phyloP scores from a whole-genome alignment of 805 yeast genomes.

The Cyberlindnera mycetangii region DNA sequence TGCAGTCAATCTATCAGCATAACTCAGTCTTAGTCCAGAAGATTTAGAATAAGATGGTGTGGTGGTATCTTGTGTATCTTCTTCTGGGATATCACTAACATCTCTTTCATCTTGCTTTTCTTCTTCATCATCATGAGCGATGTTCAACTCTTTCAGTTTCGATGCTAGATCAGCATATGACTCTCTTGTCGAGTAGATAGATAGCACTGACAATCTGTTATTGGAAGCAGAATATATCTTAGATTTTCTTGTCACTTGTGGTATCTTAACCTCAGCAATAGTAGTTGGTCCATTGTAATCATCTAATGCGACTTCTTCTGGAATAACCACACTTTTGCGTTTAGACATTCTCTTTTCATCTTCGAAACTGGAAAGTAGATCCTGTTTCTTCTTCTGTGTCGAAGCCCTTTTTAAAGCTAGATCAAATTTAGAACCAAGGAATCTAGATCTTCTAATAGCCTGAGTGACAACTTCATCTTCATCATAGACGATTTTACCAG shows the following conservation, averaged over 20 bases:
- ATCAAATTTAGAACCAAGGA: constrained; percentile 40
- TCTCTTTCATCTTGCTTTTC: not conserved
- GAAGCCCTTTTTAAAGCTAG: constrained; percentile 30
- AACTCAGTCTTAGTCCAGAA: constrained; percentile 33
- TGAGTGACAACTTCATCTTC: constrained; percentile 33
- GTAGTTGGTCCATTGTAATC: constrained; percentile 40
- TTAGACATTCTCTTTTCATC: constrained; percentile 7
- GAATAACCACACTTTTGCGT: constrained; percentile 6
- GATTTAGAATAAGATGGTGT: constrained; percentile 9
- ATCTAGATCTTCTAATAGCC: constrained; percentile 43
- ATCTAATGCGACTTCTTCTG: constrained; percentile 5
- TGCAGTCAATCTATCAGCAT: constrained; percentile 37
- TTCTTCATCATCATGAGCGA: constrained; percentile 4
- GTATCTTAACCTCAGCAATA: constrained; percentile 63
- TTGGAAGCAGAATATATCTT: constrained; percentile 57
- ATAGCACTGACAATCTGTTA: constrained; percentile 68
- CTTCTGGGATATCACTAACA: constrained; percentile 11
- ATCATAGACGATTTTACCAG: constrained; percentile 19
- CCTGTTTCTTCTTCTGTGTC: constrained; percentile 14
- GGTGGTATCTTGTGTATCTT: constrained; percentile 6
- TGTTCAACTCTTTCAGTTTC: constrained; percentile 31
- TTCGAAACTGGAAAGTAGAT: constrained; percentile 1
- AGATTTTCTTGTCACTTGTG: constrained; percentile 68
- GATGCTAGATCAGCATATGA: constrained; percentile 59
- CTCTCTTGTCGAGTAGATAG: constrained; percentile 65